Conservation (phyloP, 768 basidiomycete species). For the Crassisporium funariophilum region DNA sequence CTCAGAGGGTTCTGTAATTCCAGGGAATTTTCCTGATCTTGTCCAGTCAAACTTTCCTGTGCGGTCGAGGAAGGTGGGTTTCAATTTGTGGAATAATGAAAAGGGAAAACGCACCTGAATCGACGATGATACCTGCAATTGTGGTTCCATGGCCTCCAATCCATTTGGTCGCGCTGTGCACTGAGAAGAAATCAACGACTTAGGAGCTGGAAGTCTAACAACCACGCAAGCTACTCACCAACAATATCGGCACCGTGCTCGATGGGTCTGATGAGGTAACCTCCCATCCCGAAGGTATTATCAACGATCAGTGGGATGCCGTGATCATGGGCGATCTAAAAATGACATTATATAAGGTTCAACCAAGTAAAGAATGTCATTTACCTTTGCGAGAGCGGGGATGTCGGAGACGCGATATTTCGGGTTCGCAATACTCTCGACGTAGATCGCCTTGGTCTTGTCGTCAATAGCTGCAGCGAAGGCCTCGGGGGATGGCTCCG, state of each 20-base stretch:
- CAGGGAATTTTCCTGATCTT: conserved; percentile 67
- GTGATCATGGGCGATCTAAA: conserved; percentile 67
- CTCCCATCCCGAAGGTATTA: conserved; percentile 78
- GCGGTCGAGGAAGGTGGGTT: background rate
- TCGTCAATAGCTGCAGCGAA: conserved; percentile 73
- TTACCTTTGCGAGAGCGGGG: conserved; percentile 67
- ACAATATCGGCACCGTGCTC: conserved; percentile 79
- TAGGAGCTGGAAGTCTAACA: background rate
- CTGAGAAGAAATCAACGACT: conserved; percentile 32
- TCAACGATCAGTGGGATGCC: conserved; percentile 80
- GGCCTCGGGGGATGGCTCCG: conserved; percentile 51
- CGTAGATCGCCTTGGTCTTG: conserved; percentile 74
- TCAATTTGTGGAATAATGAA: background rate
- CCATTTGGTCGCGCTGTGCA: conserved; percentile 86
- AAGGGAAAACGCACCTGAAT: conserved; percentile 50
- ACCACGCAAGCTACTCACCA: conserved; percentile 35
- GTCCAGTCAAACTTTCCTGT: conserved; percentile 74
- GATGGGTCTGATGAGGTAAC: conserved; percentile 73
- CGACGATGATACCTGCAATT: conserved; percentile 75
- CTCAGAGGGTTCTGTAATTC: conserved; percentile 72
- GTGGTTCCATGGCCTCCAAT: conserved; percentile 82
- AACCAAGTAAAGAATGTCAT: conserved; percentile 1
- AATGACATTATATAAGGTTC: background rate
- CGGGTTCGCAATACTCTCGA: conserved; percentile 83
- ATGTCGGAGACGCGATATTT: conserved; percentile 70